Conservation (phyloP, 208 protist species). For the Balamuthia mandrillaris region DNA sequence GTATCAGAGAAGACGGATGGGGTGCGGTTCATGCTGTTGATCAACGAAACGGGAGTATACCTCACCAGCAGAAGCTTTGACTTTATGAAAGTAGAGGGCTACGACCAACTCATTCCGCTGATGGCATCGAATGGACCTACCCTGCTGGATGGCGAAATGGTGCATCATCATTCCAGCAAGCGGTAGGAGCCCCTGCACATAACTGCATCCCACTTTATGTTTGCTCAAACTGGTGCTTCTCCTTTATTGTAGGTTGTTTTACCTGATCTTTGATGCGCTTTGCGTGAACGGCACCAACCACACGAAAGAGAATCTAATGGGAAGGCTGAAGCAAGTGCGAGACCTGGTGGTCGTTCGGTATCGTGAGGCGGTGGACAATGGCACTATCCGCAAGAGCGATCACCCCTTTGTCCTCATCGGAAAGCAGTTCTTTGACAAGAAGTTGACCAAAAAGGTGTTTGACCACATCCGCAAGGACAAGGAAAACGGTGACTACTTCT, state of each 20-base stretch:
- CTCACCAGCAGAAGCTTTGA: neutral
- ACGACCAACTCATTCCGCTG: neutral
- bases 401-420: slow-evolving; percentile 5
- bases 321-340: neutral
- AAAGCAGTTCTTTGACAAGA: slow-evolving; percentile 12
- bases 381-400: neutral
- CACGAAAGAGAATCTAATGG: neutral
- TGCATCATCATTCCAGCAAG: neutral
- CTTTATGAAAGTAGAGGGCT: neutral
- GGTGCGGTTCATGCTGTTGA: neutral
- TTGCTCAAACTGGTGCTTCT: neutral
- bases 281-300: neutral
- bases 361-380: neutral
- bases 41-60: neutral
- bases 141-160: neutral
- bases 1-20: neutral
- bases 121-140: neutral
- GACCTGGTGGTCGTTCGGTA: neutral
- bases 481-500: neutral
- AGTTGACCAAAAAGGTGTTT: neutral
- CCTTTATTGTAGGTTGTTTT: neutral
- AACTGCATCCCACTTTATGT: neutral
- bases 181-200: neutral
- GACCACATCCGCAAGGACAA: neutral
- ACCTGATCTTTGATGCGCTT: neutral